phyloP scores from a whole-genome alignment of 169 alveolate genomes.

The Eimeria sp. region DNA sequence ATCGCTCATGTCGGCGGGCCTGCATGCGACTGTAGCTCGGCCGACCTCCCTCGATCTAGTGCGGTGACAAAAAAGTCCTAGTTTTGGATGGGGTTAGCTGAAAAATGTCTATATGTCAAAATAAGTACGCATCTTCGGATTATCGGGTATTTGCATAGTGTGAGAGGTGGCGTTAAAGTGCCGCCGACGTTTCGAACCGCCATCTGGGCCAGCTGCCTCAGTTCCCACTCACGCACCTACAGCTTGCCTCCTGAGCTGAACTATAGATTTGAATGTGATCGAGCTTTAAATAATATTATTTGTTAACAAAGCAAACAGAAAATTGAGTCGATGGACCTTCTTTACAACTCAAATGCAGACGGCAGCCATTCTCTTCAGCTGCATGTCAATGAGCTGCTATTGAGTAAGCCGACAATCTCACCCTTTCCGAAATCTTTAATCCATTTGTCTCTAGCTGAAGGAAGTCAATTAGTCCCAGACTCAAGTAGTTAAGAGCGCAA shows the following conservation, averaged over 20 bases:
- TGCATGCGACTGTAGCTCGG: constrained; percentile 15
- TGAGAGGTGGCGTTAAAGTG: background rate
- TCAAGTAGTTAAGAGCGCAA: background rate
- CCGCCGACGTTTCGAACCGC: background rate
- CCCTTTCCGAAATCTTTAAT: background rate
- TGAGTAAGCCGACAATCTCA: background rate
- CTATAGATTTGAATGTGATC: background rate
- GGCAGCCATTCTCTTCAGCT: constrained; percentile 21
- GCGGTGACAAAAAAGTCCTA: background rate
- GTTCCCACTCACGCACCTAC: background rate
- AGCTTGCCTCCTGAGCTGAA: background rate
- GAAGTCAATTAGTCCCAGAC: background rate
- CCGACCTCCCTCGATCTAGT: background rate
- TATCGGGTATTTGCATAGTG: background rate
- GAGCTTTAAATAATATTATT: background rate
- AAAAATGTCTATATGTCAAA: background rate
- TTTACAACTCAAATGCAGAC: background rate
- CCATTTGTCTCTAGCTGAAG: background rate
- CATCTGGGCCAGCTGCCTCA: background rate
- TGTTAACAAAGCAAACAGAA: background rate
- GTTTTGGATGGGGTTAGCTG: no score
- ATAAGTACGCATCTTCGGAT: background rate
- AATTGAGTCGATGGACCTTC: constrained; percentile 4
- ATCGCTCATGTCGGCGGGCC: background rate
- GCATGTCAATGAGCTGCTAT: constrained; percentile 6